Evolutionary conservation across 169 alveolate genomes (phyloP).

Genomic region (Plasmodium cynomolgi): DNA sequence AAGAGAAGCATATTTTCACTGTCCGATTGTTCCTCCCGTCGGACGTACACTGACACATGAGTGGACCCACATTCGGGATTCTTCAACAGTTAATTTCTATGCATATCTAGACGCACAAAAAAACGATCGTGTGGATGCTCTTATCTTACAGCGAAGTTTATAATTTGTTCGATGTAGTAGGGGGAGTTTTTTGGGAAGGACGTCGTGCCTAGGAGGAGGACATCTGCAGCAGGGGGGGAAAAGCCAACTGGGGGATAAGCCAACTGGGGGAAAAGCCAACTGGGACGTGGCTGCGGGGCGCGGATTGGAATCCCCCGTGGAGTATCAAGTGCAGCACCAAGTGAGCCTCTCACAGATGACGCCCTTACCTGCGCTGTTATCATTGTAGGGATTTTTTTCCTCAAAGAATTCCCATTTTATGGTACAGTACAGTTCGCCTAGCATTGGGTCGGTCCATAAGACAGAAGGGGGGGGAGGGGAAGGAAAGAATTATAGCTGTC

Average conservation of each 20-base stretch:
- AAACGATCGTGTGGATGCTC: not conserved
- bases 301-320: not conserved
- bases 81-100: not conserved
- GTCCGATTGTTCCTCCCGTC: not conserved
- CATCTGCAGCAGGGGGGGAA: constrained; percentile 3
- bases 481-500: not conserved
- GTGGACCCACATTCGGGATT: not conserved
- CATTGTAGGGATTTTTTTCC: constrained; percentile 76
- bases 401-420: constrained; percentile 75
- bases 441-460: not conserved
- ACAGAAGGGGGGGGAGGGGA: not conserved
- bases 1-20: not conserved
- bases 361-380: constrained; percentile 64
- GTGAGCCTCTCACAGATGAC: not conserved
- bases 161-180: constrained; percentile 62
- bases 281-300: no score
- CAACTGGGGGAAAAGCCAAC: no score
- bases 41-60: not conserved
- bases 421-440: constrained; percentile 71
- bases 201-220: constrained; percentile 62
- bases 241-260: not conserved
- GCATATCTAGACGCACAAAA: not conserved
- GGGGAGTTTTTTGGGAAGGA: constrained; percentile 61
- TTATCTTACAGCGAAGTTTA: constrained; percentile 66
- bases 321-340: not conserved